These are phyloP conservation scores for Pichia membranifaciens DNA, from an alignment of 805 yeast species.

Conservation along the genomic window DNA sequence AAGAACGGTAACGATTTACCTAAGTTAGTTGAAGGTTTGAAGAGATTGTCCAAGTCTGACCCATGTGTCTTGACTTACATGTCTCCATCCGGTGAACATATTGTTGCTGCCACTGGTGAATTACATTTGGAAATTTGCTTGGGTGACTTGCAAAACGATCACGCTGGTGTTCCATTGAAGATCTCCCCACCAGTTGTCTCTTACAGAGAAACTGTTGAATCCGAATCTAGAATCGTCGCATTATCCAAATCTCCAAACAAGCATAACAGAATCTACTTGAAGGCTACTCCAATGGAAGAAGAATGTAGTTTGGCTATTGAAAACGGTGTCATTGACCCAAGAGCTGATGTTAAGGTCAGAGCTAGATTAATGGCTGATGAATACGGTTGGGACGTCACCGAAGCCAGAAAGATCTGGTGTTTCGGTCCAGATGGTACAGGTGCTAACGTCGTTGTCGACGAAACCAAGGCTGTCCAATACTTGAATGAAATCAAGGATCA, in stretches of 20 bases:
- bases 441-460: slow-evolving; percentile 98
- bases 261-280: slow-evolving; percentile 99
- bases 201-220: slow-evolving; percentile 97
- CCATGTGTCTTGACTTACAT: slow-evolving; percentile 92
- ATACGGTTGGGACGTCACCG: slow-evolving; percentile 99
- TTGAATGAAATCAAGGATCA: slow-evolving; percentile 98
- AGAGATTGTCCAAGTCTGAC: slow-evolving; percentile 99
- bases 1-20: slow-evolving; percentile 99
- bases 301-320: slow-evolving; percentile 91
- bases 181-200: slow-evolving; percentile 97
- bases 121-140: slow-evolving; percentile 98
- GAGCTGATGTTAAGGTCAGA: slow-evolving; percentile 98
- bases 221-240: slow-evolving; percentile 91
- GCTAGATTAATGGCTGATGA: slow-evolving; percentile 99
- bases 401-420: slow-evolving; percentile 99
- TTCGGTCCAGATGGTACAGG: slow-evolving; percentile 99
- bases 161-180: slow-evolving; percentile 98
- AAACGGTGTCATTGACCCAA: slow-evolving; percentile 83
- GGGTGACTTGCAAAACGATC: slow-evolving; percentile 93
- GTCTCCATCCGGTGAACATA: slow-evolving; percentile 96
- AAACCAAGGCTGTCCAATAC: slow-evolving; percentile 99
- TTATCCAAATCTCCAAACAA: slow-evolving; percentile 99
- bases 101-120: slow-evolving; percentile 99
- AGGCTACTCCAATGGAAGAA: slow-evolving; percentile 94
- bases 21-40: slow-evolving; percentile 99